Conservation (phyloP, 305 asterid species). For the Striga hermonthica region DNA sequence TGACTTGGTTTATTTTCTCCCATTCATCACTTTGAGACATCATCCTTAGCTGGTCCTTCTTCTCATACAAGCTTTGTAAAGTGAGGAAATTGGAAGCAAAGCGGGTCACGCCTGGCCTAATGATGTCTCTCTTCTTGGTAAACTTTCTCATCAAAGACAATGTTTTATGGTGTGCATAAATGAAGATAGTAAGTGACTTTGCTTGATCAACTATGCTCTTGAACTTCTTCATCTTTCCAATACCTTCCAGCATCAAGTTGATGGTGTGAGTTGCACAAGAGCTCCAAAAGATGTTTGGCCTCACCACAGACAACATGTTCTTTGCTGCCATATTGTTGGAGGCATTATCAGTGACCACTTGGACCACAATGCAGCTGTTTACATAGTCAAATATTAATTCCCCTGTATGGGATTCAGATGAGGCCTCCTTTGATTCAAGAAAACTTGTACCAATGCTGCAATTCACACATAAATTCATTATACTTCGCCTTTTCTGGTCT, state of each 20-base stretch:
- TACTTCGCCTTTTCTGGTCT: neutral
- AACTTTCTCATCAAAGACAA: constrained; percentile 1
- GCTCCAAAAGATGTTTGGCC: constrained; percentile 14
- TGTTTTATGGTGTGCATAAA: neutral
- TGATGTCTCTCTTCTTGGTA: too few species aligned
- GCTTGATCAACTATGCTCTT: neutral
- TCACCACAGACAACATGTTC: neutral
- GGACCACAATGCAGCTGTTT: too few species aligned
- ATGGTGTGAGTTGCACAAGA: constrained; percentile 17
- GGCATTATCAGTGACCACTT: constrained; percentile 17
- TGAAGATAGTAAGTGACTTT: neutral
- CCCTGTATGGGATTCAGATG: neutral
- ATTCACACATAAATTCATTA: too few species aligned
- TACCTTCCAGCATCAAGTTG: constrained; percentile 2
- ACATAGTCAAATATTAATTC: too few species aligned
- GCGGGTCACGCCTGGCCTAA: neutral
- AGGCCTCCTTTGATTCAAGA: constrained; percentile 6
- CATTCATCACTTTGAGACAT: neutral
- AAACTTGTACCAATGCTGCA: neutral
- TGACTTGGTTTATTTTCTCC: neutral
- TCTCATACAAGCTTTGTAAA: neutral
- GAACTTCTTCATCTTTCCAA: neutral
- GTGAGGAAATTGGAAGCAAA: neutral
- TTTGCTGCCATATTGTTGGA: constrained; percentile 3
- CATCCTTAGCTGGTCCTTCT: neutral